Percentiles rank a stretch among this genome's conserved stretches.
phyloP scores from a whole-genome alignment of 2,329 filamentous ascomycete species.

The Fusarium mundagurra region DNA sequence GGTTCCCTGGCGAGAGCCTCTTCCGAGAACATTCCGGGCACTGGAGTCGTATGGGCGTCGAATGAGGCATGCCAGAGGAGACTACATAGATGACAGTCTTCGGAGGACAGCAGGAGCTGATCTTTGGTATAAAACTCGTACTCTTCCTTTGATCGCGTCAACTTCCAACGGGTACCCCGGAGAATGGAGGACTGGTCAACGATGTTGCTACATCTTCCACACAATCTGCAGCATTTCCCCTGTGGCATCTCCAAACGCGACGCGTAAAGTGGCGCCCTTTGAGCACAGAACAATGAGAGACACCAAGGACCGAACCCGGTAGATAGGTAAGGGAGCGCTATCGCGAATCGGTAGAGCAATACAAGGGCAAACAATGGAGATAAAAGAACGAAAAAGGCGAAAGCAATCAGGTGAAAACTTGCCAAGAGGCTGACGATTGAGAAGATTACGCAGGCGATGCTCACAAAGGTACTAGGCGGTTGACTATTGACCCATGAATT shows the following conservation, averaged over 20 bases:
- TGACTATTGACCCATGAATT: neutral
- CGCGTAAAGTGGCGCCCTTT: neutral
- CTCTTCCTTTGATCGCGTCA: neutral
- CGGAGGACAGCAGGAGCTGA: neutral
- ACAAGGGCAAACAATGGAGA: accelerated
- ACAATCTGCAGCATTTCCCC: neutral
- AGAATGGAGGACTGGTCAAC: neutral
- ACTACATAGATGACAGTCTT: neutral
- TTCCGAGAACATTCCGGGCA: accelerated
- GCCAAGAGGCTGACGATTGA: neutral
- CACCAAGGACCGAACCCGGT: accelerated
- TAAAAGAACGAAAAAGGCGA: accelerated
- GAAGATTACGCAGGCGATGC: neutral
- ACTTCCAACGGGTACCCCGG: neutral
- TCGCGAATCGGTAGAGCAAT: accelerated
- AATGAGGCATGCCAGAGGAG: neutral
- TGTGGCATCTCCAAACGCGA: neutral
- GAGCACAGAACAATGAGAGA: neutral
- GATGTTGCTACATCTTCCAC: neutral
- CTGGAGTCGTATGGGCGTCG: accelerated
- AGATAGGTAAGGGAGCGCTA: neutral
- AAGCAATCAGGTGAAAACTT: neutral
- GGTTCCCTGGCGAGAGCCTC: accelerated
- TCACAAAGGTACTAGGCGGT: neutral
- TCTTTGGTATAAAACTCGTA: neutral